These are phyloP conservation scores for Lentinula edodes DNA, from an alignment of 768 basidiomycete genomes.

Conservation along the genomic window DNA sequence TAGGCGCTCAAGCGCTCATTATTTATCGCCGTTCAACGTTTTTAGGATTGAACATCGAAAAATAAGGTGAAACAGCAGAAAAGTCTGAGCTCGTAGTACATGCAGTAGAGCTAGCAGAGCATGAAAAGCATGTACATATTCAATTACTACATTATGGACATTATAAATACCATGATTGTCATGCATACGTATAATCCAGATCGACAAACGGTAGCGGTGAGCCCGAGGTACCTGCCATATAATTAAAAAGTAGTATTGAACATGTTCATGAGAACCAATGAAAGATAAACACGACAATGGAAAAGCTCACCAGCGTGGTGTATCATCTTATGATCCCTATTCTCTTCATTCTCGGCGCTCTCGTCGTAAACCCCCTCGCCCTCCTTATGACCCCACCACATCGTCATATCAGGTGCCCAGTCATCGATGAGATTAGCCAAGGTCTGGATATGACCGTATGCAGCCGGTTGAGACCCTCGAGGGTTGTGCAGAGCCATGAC, in stretches of 20 bases:
- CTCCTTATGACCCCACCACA: constrained; percentile 17
- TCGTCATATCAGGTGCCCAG: constrained; percentile 21
- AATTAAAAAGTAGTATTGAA: too few relatives aligned
- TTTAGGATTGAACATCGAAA: too few relatives aligned
- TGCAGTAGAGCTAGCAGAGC: too few relatives aligned
- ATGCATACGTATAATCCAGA: background rate
- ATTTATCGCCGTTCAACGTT: too few relatives aligned
- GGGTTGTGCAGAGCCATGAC: background rate
- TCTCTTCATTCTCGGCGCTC: background rate
- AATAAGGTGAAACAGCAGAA: too few relatives aligned
- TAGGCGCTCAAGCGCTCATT: too few relatives aligned
- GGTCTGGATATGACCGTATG: constrained; percentile 28
- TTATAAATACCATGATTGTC: background rate
- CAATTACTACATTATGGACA: too few relatives aligned
- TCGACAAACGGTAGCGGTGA: background rate
- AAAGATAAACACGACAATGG: background rate
- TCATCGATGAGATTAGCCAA: constrained; percentile 28
- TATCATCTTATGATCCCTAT: background rate
- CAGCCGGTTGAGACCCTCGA: constrained; percentile 16
- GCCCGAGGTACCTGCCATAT: background rate
- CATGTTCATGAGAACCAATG: too few relatives aligned
- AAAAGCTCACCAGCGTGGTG: background rate
- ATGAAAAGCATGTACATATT: too few relatives aligned
- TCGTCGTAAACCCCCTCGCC: constrained; percentile 1
- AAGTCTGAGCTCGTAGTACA: too few relatives aligned